Evolutionary conservation across 202 grass and related monocot genomes (phyloP), one percentile per base, ranked within the genome.

Genomic region (Setaria viridis): DNA sequence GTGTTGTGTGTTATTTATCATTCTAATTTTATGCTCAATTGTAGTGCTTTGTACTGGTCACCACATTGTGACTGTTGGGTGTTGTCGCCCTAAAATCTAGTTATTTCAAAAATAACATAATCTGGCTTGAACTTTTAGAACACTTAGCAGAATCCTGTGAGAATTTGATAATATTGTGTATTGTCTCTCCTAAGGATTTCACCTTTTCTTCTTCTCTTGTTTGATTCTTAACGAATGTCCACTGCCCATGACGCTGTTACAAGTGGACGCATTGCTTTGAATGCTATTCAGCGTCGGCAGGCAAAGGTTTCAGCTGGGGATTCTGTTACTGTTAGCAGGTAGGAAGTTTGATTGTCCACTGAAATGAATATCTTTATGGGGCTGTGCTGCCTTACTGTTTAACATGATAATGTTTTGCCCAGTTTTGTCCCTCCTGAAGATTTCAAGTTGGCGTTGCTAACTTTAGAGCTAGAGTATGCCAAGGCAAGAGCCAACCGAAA

Each of bases 291-390:
- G 73, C 90, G 97, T 67, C 84, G 91, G 17, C 93, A 99, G 83
- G 81, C 94, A 12, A 94, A 94, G 87, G 97, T 99, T 88, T 99
- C 97, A 29, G 68, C 93, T 74, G 97, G 97, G 11, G 93, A 99
- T 92, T 79, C 92, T 19, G 84, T 99, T 42, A 81, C 85, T 21
- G 87, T 96, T 85, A 91, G 80, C 90, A 94, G 92, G 94, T 97
- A 72, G 55, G 84, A 67, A 78, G 41, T 62, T 77, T 62, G 32
- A 42, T 17, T 74, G 32, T 39, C 30, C 2, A 21, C 20, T 77
- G 42, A 41, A 72, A 70, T 62, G 12, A 49, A 41, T 84, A 43
- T 33, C 0, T 62, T 75, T 64, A 64, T 82, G 47, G 45, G 72
- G 8, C n/a, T 72, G 14, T 83, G 46, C 65, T 73, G 59, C 78